Evolutionary conservation across 2,329 filamentous ascomycete genomes (phyloP).

Genomic region (Biscogniauxia marginata): DNA sequence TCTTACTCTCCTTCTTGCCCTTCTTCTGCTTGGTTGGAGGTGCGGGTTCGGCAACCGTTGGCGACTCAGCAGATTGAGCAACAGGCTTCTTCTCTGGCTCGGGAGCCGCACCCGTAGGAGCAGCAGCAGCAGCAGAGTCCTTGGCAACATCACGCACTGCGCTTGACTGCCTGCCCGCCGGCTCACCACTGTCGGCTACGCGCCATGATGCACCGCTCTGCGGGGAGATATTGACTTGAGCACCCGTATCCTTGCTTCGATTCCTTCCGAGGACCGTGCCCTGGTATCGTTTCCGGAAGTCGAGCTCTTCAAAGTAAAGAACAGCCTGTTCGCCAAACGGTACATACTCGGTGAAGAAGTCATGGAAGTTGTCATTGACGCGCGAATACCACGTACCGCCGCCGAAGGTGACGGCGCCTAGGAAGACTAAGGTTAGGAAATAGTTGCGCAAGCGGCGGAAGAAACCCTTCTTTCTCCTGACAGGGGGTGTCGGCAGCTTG

Average conservation of each 20-base stretch:
- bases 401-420: conserved; percentile 76
- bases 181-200: conserved; percentile 31
- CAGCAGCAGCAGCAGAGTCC: conserved; percentile 29
- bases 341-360: conserved; percentile 97
- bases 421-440: conserved; percentile 71
- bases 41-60: conserved; percentile 28
- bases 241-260: conserved; percentile 59
- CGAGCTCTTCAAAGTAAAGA: conserved; percentile 90
- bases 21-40: conserved; percentile 21
- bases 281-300: conserved; percentile 84
- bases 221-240: conserved; percentile 78
- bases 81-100: conserved; percentile 24
- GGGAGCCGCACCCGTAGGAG: conserved; percentile 17
- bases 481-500: conserved; percentile 39
- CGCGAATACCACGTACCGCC: conserved; percentile 92
- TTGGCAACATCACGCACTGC: conserved; percentile 25
- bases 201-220: conserved; percentile 79
- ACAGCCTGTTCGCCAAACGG: conserved; percentile 94
- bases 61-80: conserved; percentile 31
- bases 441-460: conserved; percentile 74
- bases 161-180: conserved; percentile 28
- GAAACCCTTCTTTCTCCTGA: conserved; percentile 63
- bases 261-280: conserved; percentile 43
- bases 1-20: conserved; percentile 13
- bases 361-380: conserved; percentile 95